phyloP scores from a whole-genome alignment of 176 grass and related monocot genomes.

The Bothriochloa decipiens region DNA sequence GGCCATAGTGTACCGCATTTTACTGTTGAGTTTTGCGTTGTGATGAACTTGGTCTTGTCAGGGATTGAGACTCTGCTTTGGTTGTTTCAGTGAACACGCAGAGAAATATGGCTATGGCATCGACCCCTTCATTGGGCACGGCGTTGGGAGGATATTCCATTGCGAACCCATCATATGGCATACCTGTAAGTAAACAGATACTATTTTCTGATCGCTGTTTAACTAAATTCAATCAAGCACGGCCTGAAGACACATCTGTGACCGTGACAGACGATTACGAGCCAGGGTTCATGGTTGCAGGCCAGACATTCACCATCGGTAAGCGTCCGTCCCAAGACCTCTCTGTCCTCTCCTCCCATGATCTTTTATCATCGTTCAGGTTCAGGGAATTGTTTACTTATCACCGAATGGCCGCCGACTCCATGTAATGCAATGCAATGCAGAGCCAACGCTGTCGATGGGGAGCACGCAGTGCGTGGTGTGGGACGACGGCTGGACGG shows the following conservation, averaged over 20 bases:
- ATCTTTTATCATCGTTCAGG: not conserved
- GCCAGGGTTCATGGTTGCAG: constrained; percentile 80
- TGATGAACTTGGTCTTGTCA: not conserved
- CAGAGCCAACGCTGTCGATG: constrained; percentile 78
- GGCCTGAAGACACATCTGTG: not conserved
- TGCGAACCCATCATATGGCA: constrained; percentile 87
- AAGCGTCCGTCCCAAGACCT: not conserved
- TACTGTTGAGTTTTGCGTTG: not conserved
- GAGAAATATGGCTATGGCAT: constrained; percentile 62
- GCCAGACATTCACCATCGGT: constrained; percentile 96
- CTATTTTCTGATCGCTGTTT: not conserved
- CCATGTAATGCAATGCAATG: not conserved
- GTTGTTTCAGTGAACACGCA: constrained; percentile 61
- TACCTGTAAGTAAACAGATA: constrained; percentile 52
- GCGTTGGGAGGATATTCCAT: constrained; percentile 84
- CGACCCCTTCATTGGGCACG: constrained; percentile 82
- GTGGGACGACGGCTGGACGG: constrained; percentile 92
- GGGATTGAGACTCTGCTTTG: not conserved
- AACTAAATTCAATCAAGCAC: not conserved
- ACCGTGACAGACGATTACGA: constrained; percentile 57
- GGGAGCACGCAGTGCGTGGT: constrained; percentile 62
- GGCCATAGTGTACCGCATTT: no score
- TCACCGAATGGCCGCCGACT: not conserved
- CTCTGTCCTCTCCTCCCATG: not conserved
- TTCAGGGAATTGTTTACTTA: not conserved